Evolutionary conservation across 139 green algal species (phyloP).

Genomic region (Tetradesmus lagerheimii): DNA sequence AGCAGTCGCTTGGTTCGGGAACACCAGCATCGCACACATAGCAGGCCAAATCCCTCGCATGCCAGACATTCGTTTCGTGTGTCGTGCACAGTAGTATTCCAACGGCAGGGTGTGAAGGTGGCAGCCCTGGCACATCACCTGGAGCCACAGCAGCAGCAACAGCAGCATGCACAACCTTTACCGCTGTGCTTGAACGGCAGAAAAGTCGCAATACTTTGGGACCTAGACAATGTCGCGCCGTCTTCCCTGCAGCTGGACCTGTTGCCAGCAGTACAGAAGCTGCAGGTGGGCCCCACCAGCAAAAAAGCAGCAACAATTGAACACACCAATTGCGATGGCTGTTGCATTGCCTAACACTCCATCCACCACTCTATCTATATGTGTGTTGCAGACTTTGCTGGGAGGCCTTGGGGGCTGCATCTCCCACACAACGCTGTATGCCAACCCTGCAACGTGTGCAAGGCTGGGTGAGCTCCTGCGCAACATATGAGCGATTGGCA

Average conservation of each 20-base stretch:
- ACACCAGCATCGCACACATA: background rate
- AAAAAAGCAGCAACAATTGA: too few relatives aligned
- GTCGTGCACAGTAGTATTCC: background rate
- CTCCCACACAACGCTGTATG: background rate
- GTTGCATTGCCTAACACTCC: too few relatives aligned
- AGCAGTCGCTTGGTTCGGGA: background rate
- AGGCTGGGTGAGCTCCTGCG: background rate
- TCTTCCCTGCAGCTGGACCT: background rate
- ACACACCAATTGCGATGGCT: too few relatives aligned
- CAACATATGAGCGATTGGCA: too few relatives aligned
- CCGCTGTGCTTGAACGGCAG: background rate
- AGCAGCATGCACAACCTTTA: background rate
- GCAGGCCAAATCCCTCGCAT: background rate
- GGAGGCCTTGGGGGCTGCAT: background rate
- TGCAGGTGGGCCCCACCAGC: slow-evolving; percentile 13
- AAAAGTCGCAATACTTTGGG: background rate
- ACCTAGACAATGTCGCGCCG: background rate
- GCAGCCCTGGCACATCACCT: background rate
- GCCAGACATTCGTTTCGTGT: background rate
- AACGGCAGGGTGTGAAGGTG: too few relatives aligned
- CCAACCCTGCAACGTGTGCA: background rate
- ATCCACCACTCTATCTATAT: too few relatives aligned
- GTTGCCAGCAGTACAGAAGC: background rate
- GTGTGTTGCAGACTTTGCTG: background rate
- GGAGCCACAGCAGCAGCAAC: background rate